These are phyloP conservation scores for Geotrichum europaeum DNA, from an alignment of 1,139 yeast genomes.

Conservation along the genomic window DNA sequence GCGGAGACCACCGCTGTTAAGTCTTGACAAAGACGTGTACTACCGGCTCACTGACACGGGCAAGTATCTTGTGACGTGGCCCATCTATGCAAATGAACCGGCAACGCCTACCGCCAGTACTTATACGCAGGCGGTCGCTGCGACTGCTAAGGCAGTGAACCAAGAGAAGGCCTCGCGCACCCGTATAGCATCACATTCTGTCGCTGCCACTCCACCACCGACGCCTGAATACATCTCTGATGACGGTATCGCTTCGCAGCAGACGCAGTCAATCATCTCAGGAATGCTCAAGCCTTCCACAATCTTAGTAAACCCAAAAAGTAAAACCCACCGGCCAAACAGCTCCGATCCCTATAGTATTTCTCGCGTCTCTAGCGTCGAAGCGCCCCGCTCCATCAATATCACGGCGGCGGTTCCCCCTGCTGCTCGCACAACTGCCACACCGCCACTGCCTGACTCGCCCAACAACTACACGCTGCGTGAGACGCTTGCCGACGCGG, in stretches of 20 bases:
- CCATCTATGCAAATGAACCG: not conserved
- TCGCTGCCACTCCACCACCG: not conserved
- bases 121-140: not conserved
- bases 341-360: not conserved
- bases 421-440: not conserved
- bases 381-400: not conserved
- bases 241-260: not conserved
- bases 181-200: not conserved
- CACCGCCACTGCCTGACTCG: not conserved
- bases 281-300: not conserved
- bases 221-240: not conserved
- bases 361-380: not conserved
- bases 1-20: not conserved
- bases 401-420: not conserved
- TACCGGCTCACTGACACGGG: constrained; percentile 25
- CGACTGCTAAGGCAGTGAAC: not conserved
- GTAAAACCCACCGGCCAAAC: not conserved
- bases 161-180: not conserved
- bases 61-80: constrained; percentile 6
- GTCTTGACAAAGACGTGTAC: constrained; percentile 17
- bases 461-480: constrained; percentile 33
- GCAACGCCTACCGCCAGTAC: constrained; percentile 1
- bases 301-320: not conserved
- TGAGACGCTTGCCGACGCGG: constrained; percentile 67
- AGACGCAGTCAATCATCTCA: not conserved